Evolutionary conservation across 176 grass and related monocot species (phyloP), one percentile per base, ranked within the genome.

Genomic region (Ensete ventricosum): DNA sequence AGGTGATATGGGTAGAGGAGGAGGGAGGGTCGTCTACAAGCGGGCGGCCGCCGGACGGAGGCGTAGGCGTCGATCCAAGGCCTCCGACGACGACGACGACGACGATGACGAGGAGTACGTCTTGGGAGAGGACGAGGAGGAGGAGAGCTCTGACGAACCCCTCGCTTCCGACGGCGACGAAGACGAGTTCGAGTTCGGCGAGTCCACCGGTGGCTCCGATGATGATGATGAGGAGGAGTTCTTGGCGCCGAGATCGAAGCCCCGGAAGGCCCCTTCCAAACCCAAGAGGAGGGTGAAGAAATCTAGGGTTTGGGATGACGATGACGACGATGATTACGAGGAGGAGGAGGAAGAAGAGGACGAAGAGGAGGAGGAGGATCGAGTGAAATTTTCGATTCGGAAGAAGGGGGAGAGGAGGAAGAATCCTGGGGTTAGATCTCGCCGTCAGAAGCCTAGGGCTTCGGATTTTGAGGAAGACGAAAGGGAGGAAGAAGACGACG

Each of bases 1-100:
- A 76, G 20, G 72, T 79, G 72, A 64, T 12, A 97, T 93, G 90
- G 87, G 74, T 17, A 83, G 71, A 51, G 88, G 71, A 51, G 88
- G 85, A 27, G 83, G 82, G 72, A 76, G 72, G 80, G 54, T 78
- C 43, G 62, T 81, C 26, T 69, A 57, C 74, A 78, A 81, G 66
- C 77, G 71, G 55, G 53, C 64, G 9, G 73, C 27, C 43, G 71
- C 79, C 59, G n/a, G 67, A 52, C 53, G 69, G 77, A 73, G 76
- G 72, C 79, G 78, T 12, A 53, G 72, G 60, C 52, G 7, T 2
- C 52, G 64, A 69, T 68, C 25, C 48, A 79, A 71, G 71, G 13
- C 51, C 43, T 85, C 73, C 65, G 81, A 58, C 17, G 88, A 62
- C 3, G 86, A 87, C 12, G 27, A 25, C 57, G 71, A 55, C 4